Evolutionary conservation across 768 basidiomycete species (phyloP), one percentile per base, ranked within the genome.

Genomic region (Pisolithus orientalis): DNA sequence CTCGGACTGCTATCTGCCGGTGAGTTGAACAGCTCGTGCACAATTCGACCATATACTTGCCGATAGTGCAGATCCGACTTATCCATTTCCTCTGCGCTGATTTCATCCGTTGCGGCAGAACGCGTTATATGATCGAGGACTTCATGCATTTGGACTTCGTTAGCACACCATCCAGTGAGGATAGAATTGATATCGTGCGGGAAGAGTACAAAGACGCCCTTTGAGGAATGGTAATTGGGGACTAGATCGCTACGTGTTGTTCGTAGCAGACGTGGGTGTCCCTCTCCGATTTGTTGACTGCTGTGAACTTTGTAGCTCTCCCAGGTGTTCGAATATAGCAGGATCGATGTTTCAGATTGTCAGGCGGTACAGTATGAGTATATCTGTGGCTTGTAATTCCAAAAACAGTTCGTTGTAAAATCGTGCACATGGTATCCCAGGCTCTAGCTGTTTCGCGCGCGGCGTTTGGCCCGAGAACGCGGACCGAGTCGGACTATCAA

Each of bases 401-500:
- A 9, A 44, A 43, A 31, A 32, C 11, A 13, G 34, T 13, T 34
- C 34, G 34, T 14, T 29, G 34, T 34, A 34, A 34, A 34, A 13
- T 34, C 34, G 34, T 34, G 34, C 34, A 34, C 14, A 34, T 5
- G 34, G 34, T 11, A 13, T 43, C 32, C 43, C 45, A 31, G n/a
- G 28, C n/a, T 44, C 24, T 31, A n/a, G 14, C 42, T 24, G 48
- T 50, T 44, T 49, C 40, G 29, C 28, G 47, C 42, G n/a, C 39
- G 44, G 32, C 72, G 64, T 58, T 72, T 68, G 34, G 70, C 68
- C 11, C 83, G 73, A 70, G 72, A 85, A 16, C 59, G 62, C 13
- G 86, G 84, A 6, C 85, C 87, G 44, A 80, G 69, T 51, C 64
- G 62, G 17, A 83, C 68, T 25, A 75, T 70, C 21, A 84, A 53